A percentile compares a stretch with the other conserved stretches of the same genome.
These are phyloP conservation scores for Starmerella kuoi DNA, from an alignment of 805 yeast species.

Conservation along the genomic window DNA sequence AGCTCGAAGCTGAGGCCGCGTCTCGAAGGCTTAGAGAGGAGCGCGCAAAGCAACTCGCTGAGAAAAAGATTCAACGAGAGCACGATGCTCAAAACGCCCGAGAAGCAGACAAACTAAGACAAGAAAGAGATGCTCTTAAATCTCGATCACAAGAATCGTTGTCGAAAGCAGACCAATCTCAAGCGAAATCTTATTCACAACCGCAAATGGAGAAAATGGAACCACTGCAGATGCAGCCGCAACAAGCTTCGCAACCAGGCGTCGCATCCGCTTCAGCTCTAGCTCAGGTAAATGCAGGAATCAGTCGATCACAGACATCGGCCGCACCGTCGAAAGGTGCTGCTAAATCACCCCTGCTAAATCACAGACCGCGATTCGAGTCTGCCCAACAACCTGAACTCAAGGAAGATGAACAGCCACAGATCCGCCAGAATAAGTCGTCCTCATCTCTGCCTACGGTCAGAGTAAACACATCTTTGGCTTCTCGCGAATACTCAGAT, in stretches of 20 bases:
- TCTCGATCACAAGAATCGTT: not conserved
- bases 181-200: not conserved
- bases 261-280: not conserved
- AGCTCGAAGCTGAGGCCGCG: not conserved
- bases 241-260: not conserved
- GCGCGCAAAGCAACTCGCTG: not conserved
- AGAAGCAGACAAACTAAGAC: slow-evolving; percentile 3
- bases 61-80: not conserved
- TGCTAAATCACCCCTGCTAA: slow-evolving; percentile 8
- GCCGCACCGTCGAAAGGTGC: slow-evolving; percentile 11
- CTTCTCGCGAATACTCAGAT: not conserved
- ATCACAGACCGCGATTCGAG: slow-evolving; percentile 7
- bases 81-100: not conserved
- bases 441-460: slow-evolving; percentile 1
- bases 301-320: slow-evolving; percentile 1
- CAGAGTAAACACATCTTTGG: not conserved
- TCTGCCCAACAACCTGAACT: not conserved
- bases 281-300: not conserved
- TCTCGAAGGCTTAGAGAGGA: not conserved
- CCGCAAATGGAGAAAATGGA: not conserved
- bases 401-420: not conserved
- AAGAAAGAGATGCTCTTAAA: slow-evolving; percentile 5
- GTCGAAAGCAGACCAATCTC: not conserved
- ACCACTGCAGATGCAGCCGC: not conserved
- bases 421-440: slow-evolving; percentile 1